Percentiles rank a stretch among this genome's conserved stretches.
Evolutionary conservation across 2,329 filamentous ascomycete genomes (phyloP).

Genomic region (Penicillium sp.): DNA sequence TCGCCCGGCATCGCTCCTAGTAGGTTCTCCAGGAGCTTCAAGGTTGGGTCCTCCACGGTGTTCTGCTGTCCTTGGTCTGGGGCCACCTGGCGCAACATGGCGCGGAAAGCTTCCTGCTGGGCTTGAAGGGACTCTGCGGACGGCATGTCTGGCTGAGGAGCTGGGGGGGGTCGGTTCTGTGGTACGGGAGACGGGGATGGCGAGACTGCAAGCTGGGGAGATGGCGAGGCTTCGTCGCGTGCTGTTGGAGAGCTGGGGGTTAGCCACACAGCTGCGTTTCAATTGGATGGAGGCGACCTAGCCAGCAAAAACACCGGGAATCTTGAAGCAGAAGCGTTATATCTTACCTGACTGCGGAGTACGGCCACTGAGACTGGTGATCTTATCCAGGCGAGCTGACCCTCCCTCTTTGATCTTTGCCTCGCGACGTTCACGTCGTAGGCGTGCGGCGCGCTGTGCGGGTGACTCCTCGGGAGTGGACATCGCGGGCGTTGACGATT

Average conservation of each 20-base stretch:
- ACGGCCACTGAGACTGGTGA: conserved; percentile 61
- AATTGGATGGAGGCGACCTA: no score
- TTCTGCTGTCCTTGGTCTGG: conserved; percentile 23
- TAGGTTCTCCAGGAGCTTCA: conserved; percentile 40
- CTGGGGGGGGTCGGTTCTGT: conserved; percentile 18
- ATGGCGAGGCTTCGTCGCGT: conserved; percentile 27
- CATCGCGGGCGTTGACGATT: conserved; percentile 24
- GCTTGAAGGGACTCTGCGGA: conserved; percentile 38
- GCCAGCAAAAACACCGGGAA: no score
- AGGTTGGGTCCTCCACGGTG: conserved; percentile 36
- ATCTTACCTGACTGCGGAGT: conserved; percentile 42
- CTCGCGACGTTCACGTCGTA: conserved; percentile 64
- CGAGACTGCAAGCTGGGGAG: conserved; percentile 21
- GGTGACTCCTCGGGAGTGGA: conserved; percentile 47
- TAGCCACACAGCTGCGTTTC: not conserved
- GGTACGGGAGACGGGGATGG: conserved; percentile 32
- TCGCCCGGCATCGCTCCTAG: conserved; percentile 34
- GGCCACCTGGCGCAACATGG: conserved; percentile 38
- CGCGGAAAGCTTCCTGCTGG: conserved; percentile 47
- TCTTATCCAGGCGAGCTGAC: conserved; percentile 61
- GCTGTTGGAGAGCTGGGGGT: conserved; percentile 16
- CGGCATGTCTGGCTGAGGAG: conserved; percentile 27
- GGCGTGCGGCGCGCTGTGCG: conserved; percentile 55
- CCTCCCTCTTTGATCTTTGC: conserved; percentile 63
- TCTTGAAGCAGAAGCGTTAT: not conserved